phyloP scores from a whole-genome alignment of 371 early-diverging fungal genomes.

The Funneliformis caledonium region DNA sequence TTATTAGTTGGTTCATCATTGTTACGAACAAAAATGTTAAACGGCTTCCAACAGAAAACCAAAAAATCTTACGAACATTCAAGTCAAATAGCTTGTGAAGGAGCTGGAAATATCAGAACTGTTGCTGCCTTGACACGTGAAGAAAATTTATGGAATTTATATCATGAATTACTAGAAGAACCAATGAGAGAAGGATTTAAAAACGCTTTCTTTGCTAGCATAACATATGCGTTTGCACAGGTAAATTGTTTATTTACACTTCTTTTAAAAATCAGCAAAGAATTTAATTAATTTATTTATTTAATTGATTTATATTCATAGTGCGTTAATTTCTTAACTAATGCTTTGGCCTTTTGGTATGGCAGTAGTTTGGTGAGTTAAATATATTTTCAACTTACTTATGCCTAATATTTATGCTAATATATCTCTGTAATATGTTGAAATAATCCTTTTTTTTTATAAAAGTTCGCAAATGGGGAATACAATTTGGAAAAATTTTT shows the following conservation, averaged over 20 bases:
- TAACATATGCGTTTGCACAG: slow-evolving; percentile 67
- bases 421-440: neutral
- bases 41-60: slow-evolving; percentile 51
- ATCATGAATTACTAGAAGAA: slow-evolving; percentile 56
- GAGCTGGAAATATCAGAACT: slow-evolving; percentile 87
- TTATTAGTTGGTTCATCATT: slow-evolving; percentile 45
- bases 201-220: slow-evolving; percentile 58
- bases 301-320: slow-evolving; percentile 30
- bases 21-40: slow-evolving; percentile 40
- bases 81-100: slow-evolving; percentile 82
- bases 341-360: slow-evolving; percentile 64
- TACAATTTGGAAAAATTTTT: slow-evolving; percentile 43
- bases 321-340: slow-evolving; percentile 64
- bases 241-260: neutral
- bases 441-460: neutral
- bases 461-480: slow-evolving; percentile 23
- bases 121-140: slow-evolving; percentile 87
- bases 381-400: neutral
- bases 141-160: slow-evolving; percentile 60
- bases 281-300: too few relatives aligned
- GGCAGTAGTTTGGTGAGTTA: slow-evolving; percentile 54
- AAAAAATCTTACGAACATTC: slow-evolving; percentile 70
- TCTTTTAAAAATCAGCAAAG: too few relatives aligned
- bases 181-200: slow-evolving; percentile 65
- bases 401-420: neutral